These are phyloP conservation scores for Ophiocytium majus DNA, from an alignment of 352 stramenopile species.

Conservation along the genomic window DNA sequence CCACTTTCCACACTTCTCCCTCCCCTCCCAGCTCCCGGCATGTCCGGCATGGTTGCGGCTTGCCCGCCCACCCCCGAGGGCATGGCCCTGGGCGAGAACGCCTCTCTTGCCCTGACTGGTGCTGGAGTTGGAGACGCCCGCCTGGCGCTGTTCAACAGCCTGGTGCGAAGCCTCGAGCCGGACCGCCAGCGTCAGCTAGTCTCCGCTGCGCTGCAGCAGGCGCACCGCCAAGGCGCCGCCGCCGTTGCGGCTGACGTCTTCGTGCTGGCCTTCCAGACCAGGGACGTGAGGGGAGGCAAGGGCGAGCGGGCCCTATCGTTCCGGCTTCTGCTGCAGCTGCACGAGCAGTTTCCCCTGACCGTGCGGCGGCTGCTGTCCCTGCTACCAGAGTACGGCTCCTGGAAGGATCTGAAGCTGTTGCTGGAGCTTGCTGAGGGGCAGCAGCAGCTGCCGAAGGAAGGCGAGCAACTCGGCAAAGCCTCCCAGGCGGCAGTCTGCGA, in stretches of 20 bases:
- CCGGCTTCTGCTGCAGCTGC: background rate
- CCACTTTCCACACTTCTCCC: no score
- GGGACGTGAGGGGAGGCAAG: conserved; percentile 22
- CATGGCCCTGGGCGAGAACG: background rate
- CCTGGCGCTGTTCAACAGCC: conserved; percentile 24
- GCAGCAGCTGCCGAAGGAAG: background rate
- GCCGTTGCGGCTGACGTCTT: background rate
- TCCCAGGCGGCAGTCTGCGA: background rate
- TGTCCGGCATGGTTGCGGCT: no score
- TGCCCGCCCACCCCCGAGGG: no score
- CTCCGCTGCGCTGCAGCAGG: background rate
- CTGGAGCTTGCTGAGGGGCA: conserved; percentile 11
- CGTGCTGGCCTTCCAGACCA: conserved; percentile 9
- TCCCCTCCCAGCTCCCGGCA: no score
- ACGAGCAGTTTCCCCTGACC: background rate
- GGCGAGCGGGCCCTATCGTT: conserved; percentile 12
- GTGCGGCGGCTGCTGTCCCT: background rate
- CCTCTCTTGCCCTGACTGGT: background rate
- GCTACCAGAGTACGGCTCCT: conserved; percentile 27
- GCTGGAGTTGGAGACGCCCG: background rate
- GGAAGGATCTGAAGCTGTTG: conserved; percentile 26
- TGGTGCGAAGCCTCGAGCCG: background rate
- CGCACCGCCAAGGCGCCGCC: background rate
- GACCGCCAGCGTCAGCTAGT: no score
- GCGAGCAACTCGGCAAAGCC: background rate